Conservation (phyloP, 306 rosid genomes). For the Astragalus membranaceus region DNA sequence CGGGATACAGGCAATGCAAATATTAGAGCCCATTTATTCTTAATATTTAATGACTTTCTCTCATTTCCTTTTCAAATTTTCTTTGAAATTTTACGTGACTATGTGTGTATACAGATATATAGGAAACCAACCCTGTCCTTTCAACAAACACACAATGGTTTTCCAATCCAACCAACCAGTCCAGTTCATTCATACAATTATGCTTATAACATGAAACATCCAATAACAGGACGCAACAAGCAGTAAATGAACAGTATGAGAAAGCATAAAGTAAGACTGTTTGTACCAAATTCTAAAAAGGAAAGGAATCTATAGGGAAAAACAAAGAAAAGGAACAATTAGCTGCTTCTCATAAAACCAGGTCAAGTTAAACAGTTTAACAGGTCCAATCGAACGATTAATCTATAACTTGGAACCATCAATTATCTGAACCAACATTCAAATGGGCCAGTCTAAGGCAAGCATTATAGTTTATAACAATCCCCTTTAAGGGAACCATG, state of each 20-base stretch:
- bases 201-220: background rate
- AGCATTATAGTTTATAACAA: background rate
- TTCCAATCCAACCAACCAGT: background rate
- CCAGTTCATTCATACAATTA: background rate
- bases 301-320: background rate
- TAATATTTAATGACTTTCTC: background rate
- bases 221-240: background rate
- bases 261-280: background rate
- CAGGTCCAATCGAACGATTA: background rate
- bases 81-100: background rate
- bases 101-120: background rate
- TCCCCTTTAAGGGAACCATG: background rate
- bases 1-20: background rate
- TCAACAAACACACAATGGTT: background rate
- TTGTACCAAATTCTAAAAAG: background rate
- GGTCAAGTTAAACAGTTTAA: background rate
- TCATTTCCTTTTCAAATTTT: background rate
- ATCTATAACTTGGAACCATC: background rate
- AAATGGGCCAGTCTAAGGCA: background rate
- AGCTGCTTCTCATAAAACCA: background rate
- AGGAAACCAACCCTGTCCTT: background rate
- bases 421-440: background rate
- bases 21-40: background rate
- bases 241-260: background rate
- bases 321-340: background rate